phyloP scores from a whole-genome alignment of 2,329 filamentous ascomycete species.

The Fusarium begoniae region DNA sequence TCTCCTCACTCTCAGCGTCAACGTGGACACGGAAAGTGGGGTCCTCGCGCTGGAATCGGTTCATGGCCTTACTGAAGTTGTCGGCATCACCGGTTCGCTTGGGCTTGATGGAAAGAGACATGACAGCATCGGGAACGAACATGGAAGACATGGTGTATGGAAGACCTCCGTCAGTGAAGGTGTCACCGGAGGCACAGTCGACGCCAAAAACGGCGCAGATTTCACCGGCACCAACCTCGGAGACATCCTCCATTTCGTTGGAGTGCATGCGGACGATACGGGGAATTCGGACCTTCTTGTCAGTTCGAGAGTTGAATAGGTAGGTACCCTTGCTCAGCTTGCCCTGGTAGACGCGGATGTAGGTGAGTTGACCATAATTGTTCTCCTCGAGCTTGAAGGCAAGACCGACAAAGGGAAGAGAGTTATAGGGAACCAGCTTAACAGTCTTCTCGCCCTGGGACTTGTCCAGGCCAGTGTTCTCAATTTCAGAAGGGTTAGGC shows the following conservation, averaged over 20 bases:
- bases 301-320: slow-evolving; percentile 91
- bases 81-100: slow-evolving; percentile 91
- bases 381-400: slow-evolving; percentile 99
- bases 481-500: slow-evolving; percentile 88
- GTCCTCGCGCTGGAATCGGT: slow-evolving; percentile 97
- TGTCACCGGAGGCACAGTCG: slow-evolving; percentile 97
- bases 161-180: slow-evolving; percentile 92
- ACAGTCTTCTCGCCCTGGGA: slow-evolving; percentile 81
- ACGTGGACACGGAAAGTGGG: slow-evolving; percentile 96
- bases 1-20: slow-evolving; percentile 92
- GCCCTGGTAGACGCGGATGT: slow-evolving; percentile 98
- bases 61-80: slow-evolving; percentile 99
- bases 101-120: slow-evolving; percentile 96
- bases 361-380: slow-evolving; percentile 97
- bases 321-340: slow-evolving; percentile 86
- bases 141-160: slow-evolving; percentile 98
- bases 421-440: slow-evolving; percentile 91
- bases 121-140: slow-evolving; percentile 97
- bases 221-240: slow-evolving; percentile 92
- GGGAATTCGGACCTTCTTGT: slow-evolving; percentile 96
- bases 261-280: slow-evolving; percentile 99
- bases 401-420: slow-evolving; percentile 90
- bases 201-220: slow-evolving; percentile 99
- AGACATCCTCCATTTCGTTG: slow-evolving; percentile 98
- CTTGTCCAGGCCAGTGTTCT: slow-evolving; percentile 89